Evolutionary conservation across 768 basidiomycete species (phyloP).

Genomic region (Phanerochaete carnosa): DNA sequence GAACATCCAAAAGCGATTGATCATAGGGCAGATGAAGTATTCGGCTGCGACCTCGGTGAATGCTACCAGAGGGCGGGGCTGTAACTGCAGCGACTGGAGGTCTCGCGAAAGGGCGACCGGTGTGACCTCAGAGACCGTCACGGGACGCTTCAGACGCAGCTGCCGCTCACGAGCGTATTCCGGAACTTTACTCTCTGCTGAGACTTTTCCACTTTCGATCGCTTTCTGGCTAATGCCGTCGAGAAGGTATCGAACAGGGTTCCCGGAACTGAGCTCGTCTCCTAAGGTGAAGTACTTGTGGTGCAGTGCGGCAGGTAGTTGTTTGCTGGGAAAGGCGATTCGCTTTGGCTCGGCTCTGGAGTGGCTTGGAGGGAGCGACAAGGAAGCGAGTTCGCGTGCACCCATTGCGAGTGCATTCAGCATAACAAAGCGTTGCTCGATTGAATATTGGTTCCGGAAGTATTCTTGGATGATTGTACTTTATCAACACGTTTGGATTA

Average conservation of each 20-base stretch:
- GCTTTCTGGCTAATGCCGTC: slow-evolving; percentile 60
- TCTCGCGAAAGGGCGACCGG: slow-evolving; percentile 6
- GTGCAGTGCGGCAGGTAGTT: slow-evolving; percentile 70
- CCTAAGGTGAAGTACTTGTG: slow-evolving; percentile 52
- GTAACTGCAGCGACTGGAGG: slow-evolving; percentile 16
- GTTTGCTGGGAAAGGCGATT: slow-evolving; percentile 77
- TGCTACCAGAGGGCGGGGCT: slow-evolving; percentile 26
- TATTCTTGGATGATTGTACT: slow-evolving; percentile 89
- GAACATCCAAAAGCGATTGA: slow-evolving; percentile 95
- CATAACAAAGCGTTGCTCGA: slow-evolving; percentile 78
- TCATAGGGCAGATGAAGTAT: slow-evolving; percentile 83
- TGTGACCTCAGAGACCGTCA: slow-evolving; percentile 44
- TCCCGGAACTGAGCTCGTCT: slow-evolving; percentile 30
- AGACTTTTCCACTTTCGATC: slow-evolving; percentile 57
- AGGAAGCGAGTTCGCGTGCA: slow-evolving; percentile 74
- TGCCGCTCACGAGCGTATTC: slow-evolving; percentile 70
- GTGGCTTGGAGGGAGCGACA: slow-evolving; percentile 29
- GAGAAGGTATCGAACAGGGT: slow-evolving; percentile 54
- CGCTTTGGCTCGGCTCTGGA: slow-evolving; percentile 32
- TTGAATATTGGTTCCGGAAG: slow-evolving; percentile 91
- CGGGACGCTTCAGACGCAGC: slow-evolving; percentile 55
- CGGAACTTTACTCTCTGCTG: slow-evolving; percentile 52
- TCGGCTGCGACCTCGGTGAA: slow-evolving; percentile 81
- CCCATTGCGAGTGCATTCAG: slow-evolving; percentile 85
- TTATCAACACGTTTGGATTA: not conserved